Evolutionary conservation across 2,329 filamentous ascomycete genomes (phyloP), one percentile per base, ranked within the genome.

Genomic region (Teratosphaeria zuluensis): DNA sequence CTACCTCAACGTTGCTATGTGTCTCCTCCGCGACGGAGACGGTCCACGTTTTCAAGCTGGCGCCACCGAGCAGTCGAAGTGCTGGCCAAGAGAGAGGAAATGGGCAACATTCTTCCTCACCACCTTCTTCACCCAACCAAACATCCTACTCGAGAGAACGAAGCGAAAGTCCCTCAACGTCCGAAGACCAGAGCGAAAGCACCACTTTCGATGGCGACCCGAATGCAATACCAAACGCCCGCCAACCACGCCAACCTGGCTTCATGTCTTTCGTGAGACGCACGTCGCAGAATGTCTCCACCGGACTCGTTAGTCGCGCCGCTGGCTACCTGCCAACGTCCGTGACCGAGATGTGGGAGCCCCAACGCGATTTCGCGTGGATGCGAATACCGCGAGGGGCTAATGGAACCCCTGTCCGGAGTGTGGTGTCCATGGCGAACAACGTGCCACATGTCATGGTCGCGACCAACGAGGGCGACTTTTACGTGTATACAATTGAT

Each of bases 321-420:
- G 92, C 92, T 4, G 91, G 90, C 0, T 99, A 99, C 71, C 79
- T 99, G 1, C 94, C 94, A 0, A 89, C 89, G 68, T 92, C 92
- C 1, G 91, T 99, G 4, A 92, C 92, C 1, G 92, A 97, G 74
- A 96, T 97, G 81, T 97, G 92, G 92, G 94, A 99, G 69, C 94
- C 94, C 0, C 79, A 88, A 60, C 84, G 94, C 57, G 94, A 99
- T 74, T 99, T 99, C 75, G 94, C 94, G 1, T 97, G 90, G 80
- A 92, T 97, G 69, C 95, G 94, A 72, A 84, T 99, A 54, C 92
- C 92, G 14, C 90, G 88, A 69, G 78, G 72, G 58, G 73, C 46
- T 67, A 77, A 67, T 38, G 74, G 72, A 19, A 66, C 69, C 33
- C 86, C 89, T 0, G 74, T 95, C 48, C 81, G 89, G 64, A 96